These are phyloP conservation scores for Populus hybrid DNA, from an alignment of 441 rosid species.

Conservation along the genomic window DNA sequence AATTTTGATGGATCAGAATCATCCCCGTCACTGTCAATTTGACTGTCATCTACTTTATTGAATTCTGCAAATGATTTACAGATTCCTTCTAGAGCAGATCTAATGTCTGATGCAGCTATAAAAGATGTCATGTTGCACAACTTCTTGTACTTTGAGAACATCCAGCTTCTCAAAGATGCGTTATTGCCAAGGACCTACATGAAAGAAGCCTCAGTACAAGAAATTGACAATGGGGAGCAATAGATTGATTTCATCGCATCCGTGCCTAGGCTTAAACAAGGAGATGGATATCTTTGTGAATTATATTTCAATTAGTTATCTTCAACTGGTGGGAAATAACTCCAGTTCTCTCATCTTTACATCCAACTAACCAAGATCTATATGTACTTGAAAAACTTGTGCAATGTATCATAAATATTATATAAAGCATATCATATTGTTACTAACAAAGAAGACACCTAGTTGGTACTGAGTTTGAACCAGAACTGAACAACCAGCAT, in stretches of 20 bases:
- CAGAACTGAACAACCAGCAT: background rate
- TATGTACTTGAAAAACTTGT: background rate
- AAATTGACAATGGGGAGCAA: slow-evolving; percentile 6
- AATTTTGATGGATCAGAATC: slow-evolving; percentile 38
- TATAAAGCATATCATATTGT: background rate
- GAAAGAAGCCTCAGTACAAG: slow-evolving; percentile 19
- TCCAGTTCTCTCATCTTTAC: background rate
- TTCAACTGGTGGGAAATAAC: background rate
- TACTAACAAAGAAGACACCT: background rate
- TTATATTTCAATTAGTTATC: background rate
- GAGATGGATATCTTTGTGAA: background rate
- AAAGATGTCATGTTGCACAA: slow-evolving; percentile 44
- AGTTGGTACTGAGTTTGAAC: background rate
- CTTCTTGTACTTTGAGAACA: slow-evolving; percentile 59
- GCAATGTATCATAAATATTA: background rate
- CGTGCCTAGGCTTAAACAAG: background rate
- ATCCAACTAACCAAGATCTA: background rate
- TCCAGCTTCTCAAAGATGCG: slow-evolving; percentile 66
- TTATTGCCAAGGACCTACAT: slow-evolving; percentile 64
- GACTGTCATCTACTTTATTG: slow-evolving; percentile 45
- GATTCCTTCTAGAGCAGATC: slow-evolving; percentile 50
- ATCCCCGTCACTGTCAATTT: slow-evolving; percentile 60
- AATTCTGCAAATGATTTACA: slow-evolving; percentile 46
- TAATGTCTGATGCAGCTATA: slow-evolving; percentile 40
- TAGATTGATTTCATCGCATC: background rate